A percentile compares a stretch with the other conserved stretches of the same genome.
phyloP scores from a whole-genome alignment of 495 filamentous ascomycete species.

The Talaromyces liani region DNA sequence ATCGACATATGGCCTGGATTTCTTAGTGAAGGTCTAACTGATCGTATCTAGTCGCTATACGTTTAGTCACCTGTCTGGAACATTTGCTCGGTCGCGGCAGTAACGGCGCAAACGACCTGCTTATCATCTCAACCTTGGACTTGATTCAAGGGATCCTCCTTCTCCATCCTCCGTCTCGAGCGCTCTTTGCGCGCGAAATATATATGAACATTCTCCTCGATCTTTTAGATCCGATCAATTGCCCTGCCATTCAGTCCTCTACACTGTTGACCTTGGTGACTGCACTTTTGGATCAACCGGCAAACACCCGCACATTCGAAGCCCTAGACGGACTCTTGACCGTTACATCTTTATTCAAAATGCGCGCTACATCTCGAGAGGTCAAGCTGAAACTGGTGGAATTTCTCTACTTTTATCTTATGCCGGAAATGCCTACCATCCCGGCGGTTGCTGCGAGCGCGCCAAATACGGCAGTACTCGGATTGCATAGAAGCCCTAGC shows the following conservation, averaged over 20 bases:
- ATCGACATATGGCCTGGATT: not conserved
- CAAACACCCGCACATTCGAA: constrained; percentile 88
- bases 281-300: constrained; percentile 72
- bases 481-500: constrained; percentile 63
- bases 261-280: constrained; percentile 86
- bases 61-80: constrained; percentile 81
- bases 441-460: constrained; percentile 28
- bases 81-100: constrained; percentile 72
- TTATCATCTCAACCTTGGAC: constrained; percentile 83
- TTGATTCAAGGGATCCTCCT: constrained; percentile 86
- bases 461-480: constrained; percentile 27
- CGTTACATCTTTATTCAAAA: constrained; percentile 89
- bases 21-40: constrained; percentile 2
- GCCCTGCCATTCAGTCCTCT: constrained; percentile 81
- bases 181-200: constrained; percentile 78
- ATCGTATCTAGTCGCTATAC: constrained; percentile 57
- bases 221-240: constrained; percentile 87
- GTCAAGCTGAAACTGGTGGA: constrained; percentile 92
- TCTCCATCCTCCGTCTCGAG: constrained; percentile 86
- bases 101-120: constrained; percentile 76
- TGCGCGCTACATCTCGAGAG: constrained; percentile 67
- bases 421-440: constrained; percentile 71
- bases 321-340: constrained; percentile 86
- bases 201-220: constrained; percentile 97
- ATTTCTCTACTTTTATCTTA: constrained; percentile 96